phyloP scores from a whole-genome alignment of 495 filamentous ascomycete species.

The Talaromyces borbonicus region DNA sequence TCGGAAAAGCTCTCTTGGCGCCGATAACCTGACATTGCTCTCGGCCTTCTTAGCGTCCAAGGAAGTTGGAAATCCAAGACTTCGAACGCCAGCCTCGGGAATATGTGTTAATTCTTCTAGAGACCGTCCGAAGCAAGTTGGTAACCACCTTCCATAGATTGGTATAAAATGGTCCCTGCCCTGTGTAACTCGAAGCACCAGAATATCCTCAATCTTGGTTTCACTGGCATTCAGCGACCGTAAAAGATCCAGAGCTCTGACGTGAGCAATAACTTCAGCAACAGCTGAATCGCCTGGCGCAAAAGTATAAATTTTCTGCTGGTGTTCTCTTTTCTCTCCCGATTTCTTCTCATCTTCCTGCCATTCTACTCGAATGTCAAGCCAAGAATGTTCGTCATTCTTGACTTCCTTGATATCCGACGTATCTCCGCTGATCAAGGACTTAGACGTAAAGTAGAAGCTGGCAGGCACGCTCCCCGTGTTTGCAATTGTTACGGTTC shows the following conservation, averaged over 20 bases:
- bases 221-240: slow-evolving; percentile 60
- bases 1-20: slow-evolving; percentile 77
- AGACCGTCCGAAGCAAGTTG: slow-evolving; percentile 72
- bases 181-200: slow-evolving; percentile 76
- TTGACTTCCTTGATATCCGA: slow-evolving; percentile 8
- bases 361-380: slow-evolving; percentile 52
- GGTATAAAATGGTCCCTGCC: slow-evolving; percentile 91
- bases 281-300: slow-evolving; percentile 75
- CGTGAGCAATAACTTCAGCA: slow-evolving; percentile 51
- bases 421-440: slow-evolving; percentile 34
- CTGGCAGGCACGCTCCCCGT: slow-evolving; percentile 70
- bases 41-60: slow-evolving; percentile 23
- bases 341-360: slow-evolving; percentile 24
- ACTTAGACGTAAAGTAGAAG: slow-evolving; percentile 64
- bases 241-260: slow-evolving; percentile 54
- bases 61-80: slow-evolving; percentile 24
- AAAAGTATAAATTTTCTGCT: slow-evolving; percentile 44
- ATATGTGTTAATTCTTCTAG: slow-evolving; percentile 76
- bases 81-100: slow-evolving; percentile 62
- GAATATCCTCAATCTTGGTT: slow-evolving; percentile 65
- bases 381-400: slow-evolving; percentile 48
- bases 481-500: slow-evolving; percentile 77
- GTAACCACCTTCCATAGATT: slow-evolving; percentile 65
- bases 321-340: slow-evolving; percentile 21
- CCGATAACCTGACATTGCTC: slow-evolving; percentile 51